Percentiles rank a stretch among this genome's conserved stretches.
These are phyloP conservation scores for Odonthalia washingtoniensis DNA, from an alignment of 31 red algal genomes.

Conservation along the genomic window DNA sequence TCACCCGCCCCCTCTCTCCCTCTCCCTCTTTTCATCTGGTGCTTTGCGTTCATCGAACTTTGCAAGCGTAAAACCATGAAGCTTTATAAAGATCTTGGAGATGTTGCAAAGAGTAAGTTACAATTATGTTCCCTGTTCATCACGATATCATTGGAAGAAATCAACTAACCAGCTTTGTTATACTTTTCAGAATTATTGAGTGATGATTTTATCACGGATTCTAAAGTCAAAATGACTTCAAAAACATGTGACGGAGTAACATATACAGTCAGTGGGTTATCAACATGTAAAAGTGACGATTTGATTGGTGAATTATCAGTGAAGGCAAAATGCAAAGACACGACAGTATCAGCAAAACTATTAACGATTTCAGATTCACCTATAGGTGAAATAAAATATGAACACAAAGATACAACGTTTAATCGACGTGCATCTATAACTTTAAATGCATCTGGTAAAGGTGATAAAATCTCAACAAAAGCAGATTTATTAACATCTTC, in stretches of 20 bases:
- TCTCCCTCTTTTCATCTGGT: too few species aligned
- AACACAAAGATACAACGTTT: slow-evolving; percentile 57
- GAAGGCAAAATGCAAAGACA: slow-evolving; percentile 68
- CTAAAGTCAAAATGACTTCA: slow-evolving; percentile 81
- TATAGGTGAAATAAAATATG: slow-evolving; percentile 62
- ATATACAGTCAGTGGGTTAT: slow-evolving; percentile 75
- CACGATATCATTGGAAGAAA: neutral
- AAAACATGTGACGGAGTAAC: slow-evolving; percentile 76
- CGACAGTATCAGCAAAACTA: slow-evolving; percentile 72
- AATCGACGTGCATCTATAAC: slow-evolving; percentile 62
- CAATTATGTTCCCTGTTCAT: neutral
- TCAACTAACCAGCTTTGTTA: slow-evolving; percentile 3
- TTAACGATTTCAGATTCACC: slow-evolving; percentile 58
- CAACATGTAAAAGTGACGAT: slow-evolving; percentile 47
- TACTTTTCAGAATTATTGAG: slow-evolving; percentile 67
- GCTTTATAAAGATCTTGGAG: slow-evolving; percentile 79
- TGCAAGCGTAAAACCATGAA: too few species aligned
- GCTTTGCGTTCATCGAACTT: too few species aligned
- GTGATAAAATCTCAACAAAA: slow-evolving; percentile 12
- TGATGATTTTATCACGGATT: slow-evolving; percentile 84
- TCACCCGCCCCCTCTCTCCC: too few species aligned
- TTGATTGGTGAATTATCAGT: slow-evolving; percentile 70
- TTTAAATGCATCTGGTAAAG: neutral
- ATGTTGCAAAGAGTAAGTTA: slow-evolving; percentile 78
- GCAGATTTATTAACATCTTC: slow-evolving; percentile 60